Conservation (phyloP, 2,329 filamentous ascomycete species). For the Dactylellina haptotyla region DNA sequence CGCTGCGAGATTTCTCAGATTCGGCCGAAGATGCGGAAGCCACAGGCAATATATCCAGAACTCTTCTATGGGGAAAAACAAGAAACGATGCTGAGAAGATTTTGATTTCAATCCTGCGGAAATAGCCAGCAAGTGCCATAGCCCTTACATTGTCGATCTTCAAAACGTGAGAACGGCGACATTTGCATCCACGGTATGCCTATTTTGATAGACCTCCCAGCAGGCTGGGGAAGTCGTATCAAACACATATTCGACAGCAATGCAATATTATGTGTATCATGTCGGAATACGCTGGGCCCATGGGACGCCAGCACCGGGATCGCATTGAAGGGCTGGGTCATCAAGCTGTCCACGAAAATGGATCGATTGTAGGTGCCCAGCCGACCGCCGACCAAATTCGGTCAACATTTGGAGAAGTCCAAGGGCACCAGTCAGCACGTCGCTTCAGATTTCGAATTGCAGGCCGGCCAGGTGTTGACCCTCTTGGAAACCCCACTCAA, state of each 20-base stretch:
- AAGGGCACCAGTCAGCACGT: conserved; percentile 9
- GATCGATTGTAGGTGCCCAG: conserved; percentile 15
- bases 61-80: no score
- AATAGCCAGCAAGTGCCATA: no score
- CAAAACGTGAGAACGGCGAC: conserved; percentile 34
- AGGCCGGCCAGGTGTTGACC: conserved; percentile 1
- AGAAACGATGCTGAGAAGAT: no score
- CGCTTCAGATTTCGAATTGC: conserved; percentile 37
- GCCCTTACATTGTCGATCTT: conserved; percentile 5
- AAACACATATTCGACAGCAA: conserved; percentile 25
- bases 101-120: no score
- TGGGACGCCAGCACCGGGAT: neutral
- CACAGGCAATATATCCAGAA: neutral
- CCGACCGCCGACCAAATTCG: conserved; percentile 24
- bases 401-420: conserved; percentile 26
- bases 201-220: conserved; percentile 17
- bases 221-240: conserved; percentile 9
- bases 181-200: conserved; percentile 31
- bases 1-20: neutral
- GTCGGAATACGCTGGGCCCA: neutral
- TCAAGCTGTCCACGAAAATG: conserved; percentile 3
- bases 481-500: conserved; percentile 14
- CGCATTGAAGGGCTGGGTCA: conserved; percentile 11
- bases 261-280: conserved; percentile 14
- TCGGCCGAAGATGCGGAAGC: conserved; percentile 13